Base-by-base conservation (phyloP, 75 land plant species). In the Adiantum capillusveneris region DNA sequence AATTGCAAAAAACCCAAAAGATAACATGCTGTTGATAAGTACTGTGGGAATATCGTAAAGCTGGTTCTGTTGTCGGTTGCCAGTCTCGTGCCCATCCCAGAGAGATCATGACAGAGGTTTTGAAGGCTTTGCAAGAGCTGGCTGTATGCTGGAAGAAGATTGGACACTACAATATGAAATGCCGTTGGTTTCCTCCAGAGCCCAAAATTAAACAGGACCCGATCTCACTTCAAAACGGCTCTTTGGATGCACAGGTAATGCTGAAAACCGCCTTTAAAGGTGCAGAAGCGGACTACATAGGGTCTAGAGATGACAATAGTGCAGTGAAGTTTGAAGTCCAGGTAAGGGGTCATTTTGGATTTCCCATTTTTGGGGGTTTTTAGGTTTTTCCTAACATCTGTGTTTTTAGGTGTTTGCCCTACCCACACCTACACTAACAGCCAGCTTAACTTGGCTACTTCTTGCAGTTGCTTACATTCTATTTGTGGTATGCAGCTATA, bases 11-110 rank as follows among this genome's bases (percentile, higher is more conserved):
- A n/a, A n/a, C n/a, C n/a, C n/a, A n/a, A n/a, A n/a, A n/a, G n/a
- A n/a, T n/a, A n/a, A n/a, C n/a, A n/a, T n/a, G n/a, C n/a, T n/a
- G n/a, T n/a, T n/a, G n/a, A n/a, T n/a, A n/a, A n/a, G n/a, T n/a
- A n/a, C n/a, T n/a, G n/a, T n/a, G n/a, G n/a, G n/a, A n/a, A n/a
- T n/a, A n/a, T n/a, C n/a, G n/a, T n/a, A n/a, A n/a, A n/a, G n/a
- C n/a, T n/a, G n/a, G n/a, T n/a, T n/a, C n/a, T n/a, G n/a, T n/a
- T n/a, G n/a, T n/a, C n/a, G n/a, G n/a, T n/a, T n/a, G n/a, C 48
- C 74, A 90, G 92, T 86, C 92, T 14, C 82, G 84, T 53, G 96
- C 92, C 21, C 82, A 79, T 65, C 96, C 96, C 25, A 69, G 88
- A 31, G 92, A 90, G 62, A 90, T 90, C 53, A 87, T 90, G 92